These are phyloP conservation scores for Rhododendron williamsianum DNA, from an alignment of 148 eudicot species.

Conservation along the genomic window DNA sequence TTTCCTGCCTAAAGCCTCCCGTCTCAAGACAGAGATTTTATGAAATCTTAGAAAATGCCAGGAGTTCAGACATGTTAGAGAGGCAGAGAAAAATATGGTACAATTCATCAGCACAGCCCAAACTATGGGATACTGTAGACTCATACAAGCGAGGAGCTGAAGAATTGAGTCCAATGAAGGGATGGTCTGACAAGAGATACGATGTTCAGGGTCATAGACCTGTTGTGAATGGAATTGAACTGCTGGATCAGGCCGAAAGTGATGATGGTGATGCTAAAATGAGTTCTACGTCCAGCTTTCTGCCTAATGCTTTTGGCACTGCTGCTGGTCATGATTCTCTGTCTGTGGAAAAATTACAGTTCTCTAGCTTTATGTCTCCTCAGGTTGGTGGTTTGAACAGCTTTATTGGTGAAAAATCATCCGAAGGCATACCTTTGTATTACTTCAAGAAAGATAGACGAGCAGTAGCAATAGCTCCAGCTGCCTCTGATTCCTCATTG, in stretches of 20 bases:
- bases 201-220: constrained; percentile 29
- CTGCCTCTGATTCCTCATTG: constrained; percentile 61
- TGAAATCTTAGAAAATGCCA: constrained; percentile 68
- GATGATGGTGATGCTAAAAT: constrained; percentile 43
- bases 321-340: constrained; percentile 50
- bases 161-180: constrained; percentile 59
- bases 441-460: constrained; percentile 72
- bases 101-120: constrained; percentile 66
- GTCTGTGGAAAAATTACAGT: constrained; percentile 65
- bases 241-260: constrained; percentile 26
- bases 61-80: constrained; percentile 93
- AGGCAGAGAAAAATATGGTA: constrained; percentile 99
- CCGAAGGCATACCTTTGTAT: constrained; percentile 93
- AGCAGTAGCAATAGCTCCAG: constrained; percentile 46
- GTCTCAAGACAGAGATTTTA: constrained; percentile 71
- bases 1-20: constrained; percentile 82
- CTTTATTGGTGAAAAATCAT: constrained; percentile 57
- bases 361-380: constrained; percentile 85
- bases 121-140: constrained; percentile 11
- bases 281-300: constrained; percentile 46
- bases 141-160: constrained; percentile 16
- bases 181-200: constrained; percentile 51
- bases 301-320: constrained; percentile 40
- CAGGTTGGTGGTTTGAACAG: constrained; percentile 65
- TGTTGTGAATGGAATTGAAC: constrained; percentile 24